Base-by-base conservation (phyloP, 2,329 filamentous ascomycete species). In the Aphanocladium album region DNA sequence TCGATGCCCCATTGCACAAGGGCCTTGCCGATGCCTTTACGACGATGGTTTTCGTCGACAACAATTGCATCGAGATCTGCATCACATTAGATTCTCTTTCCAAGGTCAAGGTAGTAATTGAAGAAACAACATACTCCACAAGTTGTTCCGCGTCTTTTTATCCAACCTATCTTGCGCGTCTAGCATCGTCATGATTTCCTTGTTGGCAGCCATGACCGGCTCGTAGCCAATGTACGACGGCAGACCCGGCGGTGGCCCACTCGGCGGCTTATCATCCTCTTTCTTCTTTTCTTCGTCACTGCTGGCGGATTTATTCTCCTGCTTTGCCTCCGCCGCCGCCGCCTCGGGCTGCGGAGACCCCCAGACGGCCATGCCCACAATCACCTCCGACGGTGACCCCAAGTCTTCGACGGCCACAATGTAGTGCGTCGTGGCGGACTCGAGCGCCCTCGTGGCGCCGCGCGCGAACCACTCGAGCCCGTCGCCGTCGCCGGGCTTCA, bases 21-120 rank as follows among this genome's bases (percentile, higher is more conserved):
- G 9, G 35, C 47, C 39, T 23, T 50, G 56, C 56, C 56, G 37
- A 59, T 35, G 35, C 56, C 58, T 25, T 50, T 60, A 41, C 52
- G 43, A 45, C 62, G 60, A 45, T 56, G 58, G 37, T n/a, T 49
- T 41, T 52, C 41, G 60, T 53, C 49, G 64, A 65, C 60, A 46
- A 63, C 51, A 62, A 60, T 61, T 57, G 50, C 56, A 56, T 61
- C 62, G 56, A 61, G 62, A 39, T 45, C 62, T 63, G 45, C 50
- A 11, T 1, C 23, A 21, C 27, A 33, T 51, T 30, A 58, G 55
- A 45, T 3, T 12, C 5, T 6, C 12, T 35, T 35, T 33, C 4
- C 14, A 33, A 14, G 21, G 5, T 25, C 14, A 46, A 19, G 12
- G 37, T 35, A 6, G 33, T 35, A 11, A 50, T 27, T 12, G 21